Evolutionary conservation across 768 basidiomycete species (phyloP).

Genomic region (Cystobasidium tubakii): DNA sequence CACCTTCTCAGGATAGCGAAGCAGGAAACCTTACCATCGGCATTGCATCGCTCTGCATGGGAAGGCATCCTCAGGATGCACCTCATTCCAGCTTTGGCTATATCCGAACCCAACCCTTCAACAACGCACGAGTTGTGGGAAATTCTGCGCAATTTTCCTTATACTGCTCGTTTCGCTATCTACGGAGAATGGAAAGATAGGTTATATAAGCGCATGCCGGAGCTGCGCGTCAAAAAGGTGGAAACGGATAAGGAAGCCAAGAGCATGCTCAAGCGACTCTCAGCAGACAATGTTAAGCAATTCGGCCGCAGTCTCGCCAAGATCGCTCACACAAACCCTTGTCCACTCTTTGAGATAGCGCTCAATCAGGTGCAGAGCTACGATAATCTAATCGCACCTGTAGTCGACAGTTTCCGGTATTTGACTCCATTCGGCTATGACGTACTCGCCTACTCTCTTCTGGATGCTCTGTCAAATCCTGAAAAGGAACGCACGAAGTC

Average conservation of each 20-base stretch:
- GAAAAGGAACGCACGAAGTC: constrained; percentile 75
- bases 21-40: constrained; percentile 27
- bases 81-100: constrained; percentile 77
- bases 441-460: constrained; percentile 75
- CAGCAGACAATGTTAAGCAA: constrained; percentile 62
- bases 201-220: constrained; percentile 67
- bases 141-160: constrained; percentile 71
- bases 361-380: constrained; percentile 94
- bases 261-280: constrained; percentile 68
- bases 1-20: not conserved
- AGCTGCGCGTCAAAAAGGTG: constrained; percentile 69
- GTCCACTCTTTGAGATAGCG: constrained; percentile 78
- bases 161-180: constrained; percentile 73
- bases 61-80: constrained; percentile 69
- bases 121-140: constrained; percentile 90
- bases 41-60: constrained; percentile 55
- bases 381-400: constrained; percentile 81
- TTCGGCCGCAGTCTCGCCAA: constrained; percentile 85
- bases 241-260: constrained; percentile 85
- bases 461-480: constrained; percentile 80
- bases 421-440: constrained; percentile 91
- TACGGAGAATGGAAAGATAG: constrained; percentile 91
- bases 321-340: constrained; percentile 87
- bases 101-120: constrained; percentile 77
- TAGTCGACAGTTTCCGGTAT: constrained; percentile 81